phyloP scores from a whole-genome alignment of 306 rosid genomes.

The Corylus avellana region DNA sequence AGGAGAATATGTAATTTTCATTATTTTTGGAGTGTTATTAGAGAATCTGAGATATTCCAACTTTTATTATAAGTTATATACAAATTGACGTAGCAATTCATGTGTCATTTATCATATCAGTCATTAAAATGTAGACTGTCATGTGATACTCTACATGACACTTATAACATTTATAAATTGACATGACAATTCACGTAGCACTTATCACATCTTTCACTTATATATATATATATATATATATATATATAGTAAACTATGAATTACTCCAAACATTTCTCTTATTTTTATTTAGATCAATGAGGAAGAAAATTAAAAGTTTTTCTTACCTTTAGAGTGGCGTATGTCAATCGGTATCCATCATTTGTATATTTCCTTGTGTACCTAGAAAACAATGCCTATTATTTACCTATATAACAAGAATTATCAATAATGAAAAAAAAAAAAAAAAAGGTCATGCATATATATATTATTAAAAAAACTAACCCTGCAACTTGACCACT shows the following conservation, averaged over 20 bases:
- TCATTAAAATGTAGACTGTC: background rate
- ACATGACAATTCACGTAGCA: no score
- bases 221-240: no score
- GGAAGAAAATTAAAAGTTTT: background rate
- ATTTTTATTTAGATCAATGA: no score
- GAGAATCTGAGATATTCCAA: no score
- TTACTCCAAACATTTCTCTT: no score
- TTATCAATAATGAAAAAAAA: background rate
- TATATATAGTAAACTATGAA: no score
- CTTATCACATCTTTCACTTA: no score
- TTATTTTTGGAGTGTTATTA: no score
- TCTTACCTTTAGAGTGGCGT: conserved; percentile 30
- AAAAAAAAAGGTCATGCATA: background rate
- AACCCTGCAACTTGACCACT: conserved; percentile 33
- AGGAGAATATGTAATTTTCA: background rate
- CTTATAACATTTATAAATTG: no score
- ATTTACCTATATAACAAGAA: background rate
- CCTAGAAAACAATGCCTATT: background rate
- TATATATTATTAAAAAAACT: background rate
- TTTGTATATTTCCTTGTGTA: conserved; percentile 23
- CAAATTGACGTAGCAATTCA: no score
- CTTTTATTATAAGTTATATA: no score
- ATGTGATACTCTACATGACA: no score
- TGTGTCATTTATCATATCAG: background rate
- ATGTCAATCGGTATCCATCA: conserved; percentile 26